Evolutionary conservation across 2,329 filamentous ascomycete species (phyloP).

Genomic region (Calonectria ilicicola): DNA sequence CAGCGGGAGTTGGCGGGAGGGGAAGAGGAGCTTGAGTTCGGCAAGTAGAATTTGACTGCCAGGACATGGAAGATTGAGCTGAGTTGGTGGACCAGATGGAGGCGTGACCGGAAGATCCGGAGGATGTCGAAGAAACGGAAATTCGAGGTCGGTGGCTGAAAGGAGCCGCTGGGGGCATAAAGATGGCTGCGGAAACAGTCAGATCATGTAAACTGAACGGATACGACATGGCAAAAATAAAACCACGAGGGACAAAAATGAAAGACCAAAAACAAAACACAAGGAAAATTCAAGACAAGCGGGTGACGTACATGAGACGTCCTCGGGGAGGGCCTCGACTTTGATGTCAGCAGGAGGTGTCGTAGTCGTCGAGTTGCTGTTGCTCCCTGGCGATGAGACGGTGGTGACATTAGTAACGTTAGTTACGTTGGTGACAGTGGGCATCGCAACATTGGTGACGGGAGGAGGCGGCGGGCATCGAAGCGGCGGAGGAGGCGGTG

Average conservation of each 20-base stretch:
- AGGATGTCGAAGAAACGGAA: constrained; percentile 63
- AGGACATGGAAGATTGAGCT: constrained; percentile 54
- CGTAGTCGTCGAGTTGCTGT: constrained; percentile 36
- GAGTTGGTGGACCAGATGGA: constrained; percentile 60
- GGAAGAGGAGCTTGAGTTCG: constrained; percentile 53
- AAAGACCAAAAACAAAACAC: background rate
- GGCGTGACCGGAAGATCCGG: constrained; percentile 61
- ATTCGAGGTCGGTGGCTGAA: constrained; percentile 57
- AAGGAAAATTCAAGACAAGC: background rate
- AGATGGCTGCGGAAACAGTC: constrained; percentile 44
- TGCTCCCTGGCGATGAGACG: constrained; percentile 28
- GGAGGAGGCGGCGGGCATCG: constrained; percentile 47
- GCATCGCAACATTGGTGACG: constrained; percentile 10
- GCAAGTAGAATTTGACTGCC: constrained; percentile 49
- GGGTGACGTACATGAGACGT: constrained; percentile 41
- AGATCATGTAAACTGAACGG: constrained; percentile 28
- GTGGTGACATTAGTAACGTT: constrained; percentile 28
- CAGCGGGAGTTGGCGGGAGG: constrained; percentile 47
- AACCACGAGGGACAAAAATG: background rate
- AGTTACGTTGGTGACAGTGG: constrained; percentile 29
- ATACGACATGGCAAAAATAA: background rate
- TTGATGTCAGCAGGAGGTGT: constrained; percentile 45
- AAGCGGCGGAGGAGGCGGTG: constrained; percentile 44
- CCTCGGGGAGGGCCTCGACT: constrained; percentile 44
- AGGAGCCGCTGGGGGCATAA: constrained; percentile 51